These are phyloP conservation scores for Tephrocybe rancida DNA, from an alignment of 768 basidiomycete species.

Conservation along the genomic window DNA sequence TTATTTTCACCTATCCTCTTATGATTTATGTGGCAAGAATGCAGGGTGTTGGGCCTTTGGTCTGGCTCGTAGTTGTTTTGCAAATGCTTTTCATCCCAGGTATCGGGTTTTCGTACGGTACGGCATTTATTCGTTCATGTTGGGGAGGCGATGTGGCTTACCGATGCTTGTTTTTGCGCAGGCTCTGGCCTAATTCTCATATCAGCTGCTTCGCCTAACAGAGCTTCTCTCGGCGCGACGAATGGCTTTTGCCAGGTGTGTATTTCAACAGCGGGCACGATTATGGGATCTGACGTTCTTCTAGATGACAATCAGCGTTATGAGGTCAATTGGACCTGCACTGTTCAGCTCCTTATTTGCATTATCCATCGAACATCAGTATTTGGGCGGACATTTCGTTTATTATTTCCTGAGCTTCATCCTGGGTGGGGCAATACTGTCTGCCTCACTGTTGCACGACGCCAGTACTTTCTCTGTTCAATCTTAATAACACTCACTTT, in stretches of 20 bases:
- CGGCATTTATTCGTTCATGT: neutral
- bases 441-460: conserved; percentile 26
- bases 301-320: conserved; percentile 41
- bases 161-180: conserved; percentile 20
- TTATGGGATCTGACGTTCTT: neutral
- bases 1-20: conserved; percentile 59
- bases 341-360: conserved; percentile 64
- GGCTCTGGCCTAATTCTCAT: conserved; percentile 75
- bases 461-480: neutral
- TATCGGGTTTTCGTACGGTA: conserved; percentile 40
- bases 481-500: too few relatives aligned
- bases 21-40: conserved; percentile 56
- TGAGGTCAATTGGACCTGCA: conserved; percentile 55
- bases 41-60: conserved; percentile 43
- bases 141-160: neutral
- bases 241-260: conserved; percentile 17
- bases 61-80: conserved; percentile 51
- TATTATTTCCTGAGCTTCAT: conserved; percentile 39
- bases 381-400: conserved; percentile 54
- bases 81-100: conserved; percentile 54
- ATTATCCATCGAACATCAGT: conserved; percentile 50
- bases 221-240: conserved; percentile 60
- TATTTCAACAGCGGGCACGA: neutral
- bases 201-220: conserved; percentile 63
- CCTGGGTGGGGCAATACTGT: conserved; percentile 26